Conservation (phyloP, 1,139 yeast genomes). For the Suhomyces kunorum region DNA sequence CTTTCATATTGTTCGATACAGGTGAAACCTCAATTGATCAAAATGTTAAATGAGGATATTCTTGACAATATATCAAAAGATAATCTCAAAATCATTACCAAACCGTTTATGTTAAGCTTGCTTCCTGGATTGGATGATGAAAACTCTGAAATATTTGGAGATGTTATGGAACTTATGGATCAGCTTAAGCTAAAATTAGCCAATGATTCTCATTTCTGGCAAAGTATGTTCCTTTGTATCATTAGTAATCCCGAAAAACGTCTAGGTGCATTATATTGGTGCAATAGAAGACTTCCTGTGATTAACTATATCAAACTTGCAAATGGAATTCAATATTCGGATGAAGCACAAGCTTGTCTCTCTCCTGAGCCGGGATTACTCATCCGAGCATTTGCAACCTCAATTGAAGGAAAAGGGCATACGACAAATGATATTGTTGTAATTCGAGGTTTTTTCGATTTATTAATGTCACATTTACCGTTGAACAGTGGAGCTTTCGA, state of each 20-base stretch:
- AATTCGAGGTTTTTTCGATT: constrained; percentile 86
- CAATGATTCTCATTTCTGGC: constrained; percentile 86
- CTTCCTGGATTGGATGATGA: constrained; percentile 93
- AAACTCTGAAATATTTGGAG: constrained; percentile 74
- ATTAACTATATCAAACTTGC: constrained; percentile 25
- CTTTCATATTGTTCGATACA: constrained; percentile 86
- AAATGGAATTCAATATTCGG: constrained; percentile 33
- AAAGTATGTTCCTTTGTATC: constrained; percentile 70
- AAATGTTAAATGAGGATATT: constrained; percentile 57
- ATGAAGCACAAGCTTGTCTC: constrained; percentile 61
- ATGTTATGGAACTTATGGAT: constrained; percentile 61
- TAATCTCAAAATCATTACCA: constrained; percentile 55
- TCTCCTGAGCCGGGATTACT: constrained; percentile 79
- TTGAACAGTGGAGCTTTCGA: constrained; percentile 61
- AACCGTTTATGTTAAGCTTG: constrained; percentile 71
- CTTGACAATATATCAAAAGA: constrained; percentile 49
- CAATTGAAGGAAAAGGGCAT: constrained; percentile 53
- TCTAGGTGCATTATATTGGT: constrained; percentile 81
- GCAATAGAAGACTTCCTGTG: constrained; percentile 64
- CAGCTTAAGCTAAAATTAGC: constrained; percentile 55
- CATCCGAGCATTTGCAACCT: constrained; percentile 69
- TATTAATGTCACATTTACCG: constrained; percentile 67
- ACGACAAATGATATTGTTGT: constrained; percentile 60
- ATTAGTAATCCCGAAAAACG: constrained; percentile 77
- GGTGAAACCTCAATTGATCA: constrained; percentile 75